These are phyloP conservation scores for Pestalotiopsis sp. DNA, from an alignment of 2,329 filamentous ascomycete species.

Conservation along the genomic window DNA sequence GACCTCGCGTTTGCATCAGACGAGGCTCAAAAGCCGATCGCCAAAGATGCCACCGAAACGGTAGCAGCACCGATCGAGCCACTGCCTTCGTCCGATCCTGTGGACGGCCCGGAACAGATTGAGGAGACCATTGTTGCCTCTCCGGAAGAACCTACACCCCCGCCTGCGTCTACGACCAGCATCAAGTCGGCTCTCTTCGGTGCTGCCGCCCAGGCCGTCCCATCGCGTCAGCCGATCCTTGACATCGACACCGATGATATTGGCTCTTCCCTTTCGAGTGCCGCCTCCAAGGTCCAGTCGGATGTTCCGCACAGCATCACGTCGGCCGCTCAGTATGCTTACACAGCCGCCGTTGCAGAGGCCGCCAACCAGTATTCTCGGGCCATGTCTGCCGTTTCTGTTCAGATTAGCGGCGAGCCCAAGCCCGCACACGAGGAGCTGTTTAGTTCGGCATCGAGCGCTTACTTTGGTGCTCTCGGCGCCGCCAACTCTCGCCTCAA, in stretches of 20 bases:
- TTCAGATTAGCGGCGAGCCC: conserved; percentile 67
- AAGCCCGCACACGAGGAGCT: conserved; percentile 71
- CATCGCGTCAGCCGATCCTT: conserved; percentile 49
- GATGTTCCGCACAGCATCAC: conserved; percentile 39
- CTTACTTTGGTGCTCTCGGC: conserved; percentile 66
- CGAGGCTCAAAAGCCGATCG: background rate
- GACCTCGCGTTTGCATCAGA: background rate
- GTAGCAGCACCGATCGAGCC: conserved; percentile 29
- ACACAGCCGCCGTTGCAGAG: conserved; percentile 64
- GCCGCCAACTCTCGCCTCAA: conserved; percentile 62
- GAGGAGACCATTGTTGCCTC: conserved; percentile 36
- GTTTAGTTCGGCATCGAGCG: conserved; percentile 67
- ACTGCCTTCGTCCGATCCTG: conserved; percentile 18
- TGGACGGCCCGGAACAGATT: conserved; percentile 29
- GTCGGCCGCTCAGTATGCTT: conserved; percentile 55
- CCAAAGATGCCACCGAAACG: conserved; percentile 9
- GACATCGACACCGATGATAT: conserved; percentile 42
- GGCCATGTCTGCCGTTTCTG: conserved; percentile 68
- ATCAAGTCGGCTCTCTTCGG: conserved; percentile 53
- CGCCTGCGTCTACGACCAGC: conserved; percentile 23
- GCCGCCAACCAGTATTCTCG: conserved; percentile 70
- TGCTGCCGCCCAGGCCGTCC: conserved; percentile 51
- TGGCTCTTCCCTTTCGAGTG: conserved; percentile 38
- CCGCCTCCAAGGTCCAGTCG: conserved; percentile 34
- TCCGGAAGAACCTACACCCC: conserved; percentile 22